Evolutionary conservation across 2,329 filamentous ascomycete genomes (phyloP).

Genomic region (Albifimbria verrucaria): DNA sequence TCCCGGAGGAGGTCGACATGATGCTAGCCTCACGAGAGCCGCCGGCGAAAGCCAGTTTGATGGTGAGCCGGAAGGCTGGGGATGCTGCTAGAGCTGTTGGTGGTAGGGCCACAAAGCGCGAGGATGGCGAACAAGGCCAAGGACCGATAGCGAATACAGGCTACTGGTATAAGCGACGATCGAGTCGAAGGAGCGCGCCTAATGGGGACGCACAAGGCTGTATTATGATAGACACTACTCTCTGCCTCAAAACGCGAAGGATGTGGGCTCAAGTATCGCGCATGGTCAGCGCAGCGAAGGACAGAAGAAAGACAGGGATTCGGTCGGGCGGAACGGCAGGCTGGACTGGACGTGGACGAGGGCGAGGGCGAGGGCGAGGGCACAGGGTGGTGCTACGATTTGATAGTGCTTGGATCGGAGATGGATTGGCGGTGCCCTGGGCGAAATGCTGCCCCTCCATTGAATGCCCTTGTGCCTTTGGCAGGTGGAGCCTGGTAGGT

Average conservation of each 20-base stretch:
- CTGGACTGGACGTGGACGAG: background rate
- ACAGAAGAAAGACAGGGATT: background rate
- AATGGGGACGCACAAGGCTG: no score
- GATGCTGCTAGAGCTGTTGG: background rate
- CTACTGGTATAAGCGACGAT: background rate
- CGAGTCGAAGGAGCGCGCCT: no score
- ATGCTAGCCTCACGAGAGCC: slow-evolving; percentile 3
- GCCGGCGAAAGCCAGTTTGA: background rate
- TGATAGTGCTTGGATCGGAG: background rate
- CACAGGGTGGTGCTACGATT: background rate
- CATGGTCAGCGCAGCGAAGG: background rate
- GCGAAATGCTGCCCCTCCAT: background rate
- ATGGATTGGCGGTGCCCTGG: background rate
- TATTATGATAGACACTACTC: no score
- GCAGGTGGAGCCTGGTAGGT: slow-evolving; percentile 1
- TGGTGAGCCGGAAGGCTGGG: background rate
- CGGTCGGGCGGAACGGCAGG: background rate
- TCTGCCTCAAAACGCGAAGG: background rate
- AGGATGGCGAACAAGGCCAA: background rate
- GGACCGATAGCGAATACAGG: background rate
- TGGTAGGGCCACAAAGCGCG: background rate
- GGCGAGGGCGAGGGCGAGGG: background rate
- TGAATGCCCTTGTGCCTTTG: background rate
- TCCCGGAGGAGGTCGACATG: slow-evolving; percentile 60
- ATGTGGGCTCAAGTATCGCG: background rate